Evolutionary conservation across 164 flowering plant species (phyloP).

Genomic region (Vitis rupestris): DNA sequence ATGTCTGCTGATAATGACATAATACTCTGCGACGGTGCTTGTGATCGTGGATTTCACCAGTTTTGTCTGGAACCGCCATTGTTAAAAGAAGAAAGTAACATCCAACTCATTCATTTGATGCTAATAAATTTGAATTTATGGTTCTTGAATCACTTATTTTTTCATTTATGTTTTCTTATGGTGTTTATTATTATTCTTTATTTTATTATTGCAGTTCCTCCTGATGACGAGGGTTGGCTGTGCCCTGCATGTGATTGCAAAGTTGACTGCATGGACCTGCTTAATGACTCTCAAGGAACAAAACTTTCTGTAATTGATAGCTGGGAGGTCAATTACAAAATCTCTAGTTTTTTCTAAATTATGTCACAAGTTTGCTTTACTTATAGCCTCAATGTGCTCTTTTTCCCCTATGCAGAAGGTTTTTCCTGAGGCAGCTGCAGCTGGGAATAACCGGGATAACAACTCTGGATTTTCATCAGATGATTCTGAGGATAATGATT

Average conservation of each 20-base stretch:
- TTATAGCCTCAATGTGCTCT: constrained; percentile 9
- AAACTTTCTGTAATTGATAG: constrained; percentile 54
- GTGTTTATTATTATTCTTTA: constrained; percentile 3
- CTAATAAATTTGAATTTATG: too few relatives aligned
- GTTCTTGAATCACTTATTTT: constrained; percentile 7
- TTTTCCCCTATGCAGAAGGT: constrained; percentile 55
- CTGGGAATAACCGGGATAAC: constrained; percentile 42
- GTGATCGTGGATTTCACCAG: constrained; percentile 98
- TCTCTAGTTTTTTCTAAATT: neutral
- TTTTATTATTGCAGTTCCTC: constrained; percentile 63
- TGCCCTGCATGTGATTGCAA: constrained; percentile 99
- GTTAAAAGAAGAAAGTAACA: constrained; percentile 74
- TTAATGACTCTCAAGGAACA: constrained; percentile 71
- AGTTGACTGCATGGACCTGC: constrained; percentile 68
- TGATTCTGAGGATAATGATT: constrained; percentile 89
- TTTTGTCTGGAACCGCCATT: constrained; percentile 89
- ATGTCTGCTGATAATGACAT: constrained; percentile 74
- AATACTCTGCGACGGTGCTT: constrained; percentile 90
- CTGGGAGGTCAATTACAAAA: constrained; percentile 73
- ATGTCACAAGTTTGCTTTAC: neutral
- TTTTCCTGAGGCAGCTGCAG: constrained; percentile 80
- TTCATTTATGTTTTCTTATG: constrained; percentile 1
- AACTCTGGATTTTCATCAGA: constrained; percentile 69
- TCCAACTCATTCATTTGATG: constrained; percentile 10
- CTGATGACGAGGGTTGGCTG: constrained; percentile 90